Evolutionary conservation across 148 eudicot species (phyloP).

Genomic region (Fagopyrum tataricum): DNA sequence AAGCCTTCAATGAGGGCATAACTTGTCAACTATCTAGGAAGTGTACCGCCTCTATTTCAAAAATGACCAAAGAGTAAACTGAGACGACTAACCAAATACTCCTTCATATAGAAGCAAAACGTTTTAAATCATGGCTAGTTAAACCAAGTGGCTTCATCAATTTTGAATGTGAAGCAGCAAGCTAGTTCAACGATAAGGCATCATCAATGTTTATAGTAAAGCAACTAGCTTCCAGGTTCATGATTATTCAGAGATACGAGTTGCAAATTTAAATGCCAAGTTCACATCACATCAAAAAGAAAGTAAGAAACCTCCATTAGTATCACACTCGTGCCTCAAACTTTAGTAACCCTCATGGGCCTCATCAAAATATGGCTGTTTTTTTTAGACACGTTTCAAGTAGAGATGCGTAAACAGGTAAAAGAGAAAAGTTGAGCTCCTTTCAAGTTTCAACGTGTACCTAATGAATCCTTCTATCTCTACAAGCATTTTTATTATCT

Average conservation of each 20-base stretch:
- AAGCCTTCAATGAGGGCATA: background rate
- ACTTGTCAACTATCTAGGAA: background rate
- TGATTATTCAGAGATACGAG: background rate
- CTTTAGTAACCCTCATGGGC: background rate
- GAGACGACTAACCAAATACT: background rate
- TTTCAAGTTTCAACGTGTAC: background rate
- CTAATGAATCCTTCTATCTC: background rate
- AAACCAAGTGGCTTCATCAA: background rate
- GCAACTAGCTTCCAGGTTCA: background rate
- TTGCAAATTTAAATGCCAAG: background rate
- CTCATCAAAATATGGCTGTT: background rate
- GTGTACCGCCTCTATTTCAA: background rate
- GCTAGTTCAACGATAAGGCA: background rate
- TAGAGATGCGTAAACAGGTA: background rate
- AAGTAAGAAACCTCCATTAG: background rate
- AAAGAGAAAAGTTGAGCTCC: background rate
- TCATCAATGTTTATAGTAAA: background rate
- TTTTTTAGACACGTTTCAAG: background rate
- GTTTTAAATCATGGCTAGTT: background rate
- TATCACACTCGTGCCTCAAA: background rate
- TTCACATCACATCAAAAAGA: background rate
- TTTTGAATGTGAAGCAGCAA: background rate
- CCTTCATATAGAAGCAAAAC: background rate
- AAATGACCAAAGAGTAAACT: background rate
- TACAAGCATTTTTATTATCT: background rate